Conservation (phyloP, 768 basidiomycete genomes). For the Symmetrospora coprosmae region DNA sequence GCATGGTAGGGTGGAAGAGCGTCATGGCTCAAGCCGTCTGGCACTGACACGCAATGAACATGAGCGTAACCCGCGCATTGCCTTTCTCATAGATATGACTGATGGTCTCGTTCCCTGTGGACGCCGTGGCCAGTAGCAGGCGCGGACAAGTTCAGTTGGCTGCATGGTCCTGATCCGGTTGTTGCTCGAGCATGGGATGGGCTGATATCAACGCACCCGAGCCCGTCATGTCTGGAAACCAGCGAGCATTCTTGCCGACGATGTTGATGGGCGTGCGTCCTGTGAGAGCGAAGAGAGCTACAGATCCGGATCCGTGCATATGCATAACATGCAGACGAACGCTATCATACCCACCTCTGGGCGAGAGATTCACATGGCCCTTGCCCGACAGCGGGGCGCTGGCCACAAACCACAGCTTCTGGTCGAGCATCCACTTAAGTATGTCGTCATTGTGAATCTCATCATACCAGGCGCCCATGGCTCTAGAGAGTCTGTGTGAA, state of each 20-base stretch:
- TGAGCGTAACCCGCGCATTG: slow-evolving; percentile 20
- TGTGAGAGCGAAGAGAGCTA: no score
- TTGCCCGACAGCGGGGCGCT: slow-evolving; percentile 9
- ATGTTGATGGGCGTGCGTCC: no score
- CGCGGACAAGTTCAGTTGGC: no score
- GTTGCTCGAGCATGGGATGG: no score
- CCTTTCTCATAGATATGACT: slow-evolving; percentile 7
- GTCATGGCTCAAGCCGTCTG: no score
- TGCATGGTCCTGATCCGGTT: no score
- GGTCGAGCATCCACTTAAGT: slow-evolving; percentile 16
- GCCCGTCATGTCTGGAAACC: neutral
- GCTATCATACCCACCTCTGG: slow-evolving; percentile 13
- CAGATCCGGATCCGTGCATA: no score
- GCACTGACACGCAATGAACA: neutral
- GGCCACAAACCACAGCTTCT: slow-evolving; percentile 26
- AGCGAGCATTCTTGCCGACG: neutral
- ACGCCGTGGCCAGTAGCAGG: no score
- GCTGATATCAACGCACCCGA: no score
- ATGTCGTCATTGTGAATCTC: slow-evolving; percentile 17
- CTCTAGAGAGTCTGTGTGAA: neutral
- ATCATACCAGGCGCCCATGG: slow-evolving; percentile 9
- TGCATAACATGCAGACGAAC: no score
- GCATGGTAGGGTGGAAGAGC: no score
- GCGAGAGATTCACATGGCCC: slow-evolving; percentile 23
- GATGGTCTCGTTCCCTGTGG: slow-evolving; percentile 14